These are phyloP conservation scores for Candida chauliodis DNA, from an alignment of 805 yeast genomes.

Conservation along the genomic window DNA sequence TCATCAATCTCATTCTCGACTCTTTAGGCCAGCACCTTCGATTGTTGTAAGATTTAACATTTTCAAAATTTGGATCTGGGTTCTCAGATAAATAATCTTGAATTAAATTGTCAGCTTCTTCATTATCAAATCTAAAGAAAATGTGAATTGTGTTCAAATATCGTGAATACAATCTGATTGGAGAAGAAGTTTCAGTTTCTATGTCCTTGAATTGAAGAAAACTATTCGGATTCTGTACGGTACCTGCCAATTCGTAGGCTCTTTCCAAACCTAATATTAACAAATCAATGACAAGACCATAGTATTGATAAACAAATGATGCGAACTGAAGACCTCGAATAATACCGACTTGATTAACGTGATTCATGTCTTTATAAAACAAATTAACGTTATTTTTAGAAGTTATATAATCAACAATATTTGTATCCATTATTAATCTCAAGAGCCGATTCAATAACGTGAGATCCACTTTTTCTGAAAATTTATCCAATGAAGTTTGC, in stretches of 20 bases:
- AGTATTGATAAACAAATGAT: slow-evolving; percentile 84
- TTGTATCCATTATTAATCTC: slow-evolving; percentile 79
- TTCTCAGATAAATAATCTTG: slow-evolving; percentile 76
- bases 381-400: slow-evolving; percentile 82
- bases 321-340: slow-evolving; percentile 88
- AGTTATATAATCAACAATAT: slow-evolving; percentile 90
- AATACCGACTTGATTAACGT: slow-evolving; percentile 83
- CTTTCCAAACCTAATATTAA: slow-evolving; percentile 80
- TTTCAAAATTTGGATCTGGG: slow-evolving; percentile 91
- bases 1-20: slow-evolving; percentile 81
- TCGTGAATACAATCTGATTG: slow-evolving; percentile 77
- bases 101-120: slow-evolving; percentile 71
- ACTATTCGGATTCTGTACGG: slow-evolving; percentile 65
- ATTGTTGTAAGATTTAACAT: slow-evolving; percentile 79
- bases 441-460: slow-evolving; percentile 80
- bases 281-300: slow-evolving; percentile 81
- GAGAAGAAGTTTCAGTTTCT: slow-evolving; percentile 62
- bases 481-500: slow-evolving; percentile 66
- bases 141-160: slow-evolving; percentile 80
- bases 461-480: slow-evolving; percentile 84
- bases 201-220: slow-evolving; percentile 66
- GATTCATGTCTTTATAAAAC: slow-evolving; percentile 92
- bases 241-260: slow-evolving; percentile 84
- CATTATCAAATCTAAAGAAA: slow-evolving; percentile 68
- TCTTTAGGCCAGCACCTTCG: slow-evolving; percentile 95